Evolutionary conservation across 108 stramenopile species (phyloP).

Genomic region (Chaetoceros muelleri): DNA sequence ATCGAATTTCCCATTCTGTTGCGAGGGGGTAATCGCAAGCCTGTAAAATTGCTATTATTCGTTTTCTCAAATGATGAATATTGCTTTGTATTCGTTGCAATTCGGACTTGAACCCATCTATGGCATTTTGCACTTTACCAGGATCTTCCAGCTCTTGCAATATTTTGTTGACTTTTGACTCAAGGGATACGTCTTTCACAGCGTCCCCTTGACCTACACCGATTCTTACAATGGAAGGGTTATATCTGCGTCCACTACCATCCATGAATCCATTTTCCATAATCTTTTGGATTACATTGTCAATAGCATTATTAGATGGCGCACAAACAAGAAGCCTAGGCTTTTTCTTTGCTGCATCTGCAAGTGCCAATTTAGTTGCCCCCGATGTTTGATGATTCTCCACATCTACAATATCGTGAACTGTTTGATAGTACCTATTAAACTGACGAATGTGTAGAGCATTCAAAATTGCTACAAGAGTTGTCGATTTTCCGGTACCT

Average conservation of each 20-base stretch:
- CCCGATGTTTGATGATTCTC: slow-evolving; percentile 4
- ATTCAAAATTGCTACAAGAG: slow-evolving; percentile 86
- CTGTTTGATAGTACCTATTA: slow-evolving; percentile 75
- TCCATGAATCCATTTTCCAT: slow-evolving; percentile 89
- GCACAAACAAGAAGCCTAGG: slow-evolving; percentile 88
- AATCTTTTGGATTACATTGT: slow-evolving; percentile 92
- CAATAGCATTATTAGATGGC: slow-evolving; percentile 96
- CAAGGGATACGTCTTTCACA: slow-evolving; percentile 59
- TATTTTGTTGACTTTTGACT: slow-evolving; percentile 60
- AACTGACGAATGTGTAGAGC: slow-evolving; percentile 86
- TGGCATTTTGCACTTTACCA: slow-evolving; percentile 41
- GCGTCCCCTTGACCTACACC: slow-evolving; percentile 63
- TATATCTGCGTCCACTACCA: slow-evolving; percentile 83
- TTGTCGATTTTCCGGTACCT: slow-evolving; percentile 89
- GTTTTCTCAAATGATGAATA: slow-evolving; percentile 40
- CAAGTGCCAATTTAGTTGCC: slow-evolving; percentile 33
- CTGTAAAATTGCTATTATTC: slow-evolving; percentile 56
- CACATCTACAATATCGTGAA: slow-evolving; percentile 44
- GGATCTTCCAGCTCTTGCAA: slow-evolving; percentile 42
- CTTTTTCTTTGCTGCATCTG: slow-evolving; percentile 49
- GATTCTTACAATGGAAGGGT: slow-evolving; percentile 87
- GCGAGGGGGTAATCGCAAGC: slow-evolving; percentile 62
- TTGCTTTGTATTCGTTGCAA: slow-evolving; percentile 41
- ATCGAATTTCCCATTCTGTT: slow-evolving; percentile 86
- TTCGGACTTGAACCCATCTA: slow-evolving; percentile 61